phyloP scores from a whole-genome alignment of 2,329 filamentous ascomycete species.

The Nemania sp. region DNA sequence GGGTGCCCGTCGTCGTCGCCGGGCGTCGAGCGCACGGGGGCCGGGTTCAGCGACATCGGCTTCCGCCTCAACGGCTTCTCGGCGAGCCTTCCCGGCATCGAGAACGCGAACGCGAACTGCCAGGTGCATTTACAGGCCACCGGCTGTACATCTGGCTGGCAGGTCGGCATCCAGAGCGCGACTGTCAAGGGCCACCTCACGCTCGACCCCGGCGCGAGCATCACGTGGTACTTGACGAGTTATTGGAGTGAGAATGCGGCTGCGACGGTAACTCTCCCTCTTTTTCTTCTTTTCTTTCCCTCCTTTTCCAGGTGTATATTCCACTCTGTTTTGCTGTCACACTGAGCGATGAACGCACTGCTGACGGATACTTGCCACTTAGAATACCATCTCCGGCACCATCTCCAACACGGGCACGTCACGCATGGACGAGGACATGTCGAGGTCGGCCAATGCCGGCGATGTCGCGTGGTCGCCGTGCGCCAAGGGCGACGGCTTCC shows the following conservation, averaged over 20 bases:
- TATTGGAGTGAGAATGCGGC: constrained; percentile 55
- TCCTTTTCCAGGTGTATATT: too few species aligned
- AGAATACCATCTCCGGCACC: constrained; percentile 50
- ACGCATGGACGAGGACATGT: constrained; percentile 47
- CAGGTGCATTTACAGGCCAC: constrained; percentile 52
- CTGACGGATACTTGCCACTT: not conserved
- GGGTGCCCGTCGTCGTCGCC: constrained; percentile 53
- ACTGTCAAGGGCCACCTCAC: constrained; percentile 51
- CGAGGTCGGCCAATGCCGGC: constrained; percentile 46
- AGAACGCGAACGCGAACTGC: constrained; percentile 52
- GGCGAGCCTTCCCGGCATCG: constrained; percentile 41
- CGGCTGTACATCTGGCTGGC: constrained; percentile 53
- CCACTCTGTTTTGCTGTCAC: not conserved
- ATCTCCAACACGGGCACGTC: constrained; percentile 45
- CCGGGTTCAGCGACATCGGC: constrained; percentile 49
- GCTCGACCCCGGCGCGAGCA: constrained; percentile 50
- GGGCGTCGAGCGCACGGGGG: constrained; percentile 50
- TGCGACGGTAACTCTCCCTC: constrained; percentile 46
- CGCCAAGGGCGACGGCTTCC: constrained; percentile 49
- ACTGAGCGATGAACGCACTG: not conserved
- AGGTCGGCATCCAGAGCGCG: constrained; percentile 53
- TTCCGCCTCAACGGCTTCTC: constrained; percentile 49
- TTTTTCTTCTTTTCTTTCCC: not conserved
- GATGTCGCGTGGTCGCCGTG: constrained; percentile 54
- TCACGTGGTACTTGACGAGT: constrained; percentile 53